Percentiles rank a stretch among this genome's conserved stretches.
These are phyloP conservation scores for Calvatia gigantea DNA, from an alignment of 768 basidiomycete species.

Conservation along the genomic window DNA sequence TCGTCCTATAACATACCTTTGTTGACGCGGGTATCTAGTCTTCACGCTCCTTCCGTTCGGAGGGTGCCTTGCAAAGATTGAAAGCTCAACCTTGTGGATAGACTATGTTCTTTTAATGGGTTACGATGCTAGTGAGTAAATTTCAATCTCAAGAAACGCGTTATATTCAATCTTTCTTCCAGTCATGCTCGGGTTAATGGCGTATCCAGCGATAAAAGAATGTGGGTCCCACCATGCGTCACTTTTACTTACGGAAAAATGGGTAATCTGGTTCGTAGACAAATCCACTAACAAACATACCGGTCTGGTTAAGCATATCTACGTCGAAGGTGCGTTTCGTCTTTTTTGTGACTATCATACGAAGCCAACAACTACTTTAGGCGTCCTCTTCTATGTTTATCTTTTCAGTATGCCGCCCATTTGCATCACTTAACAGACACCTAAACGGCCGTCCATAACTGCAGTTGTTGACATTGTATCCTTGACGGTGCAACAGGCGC, in stretches of 20 bases:
- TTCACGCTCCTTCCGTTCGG: neutral
- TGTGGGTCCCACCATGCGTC: neutral
- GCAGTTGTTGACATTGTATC: neutral
- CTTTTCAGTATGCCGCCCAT: neutral
- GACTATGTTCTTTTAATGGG: neutral
- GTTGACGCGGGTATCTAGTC: neutral
- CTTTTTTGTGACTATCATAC: too few species aligned
- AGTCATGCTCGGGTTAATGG: conserved; percentile 1
- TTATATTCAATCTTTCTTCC: neutral
- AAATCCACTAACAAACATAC: neutral
- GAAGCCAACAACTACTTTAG: neutral
- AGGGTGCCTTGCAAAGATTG: neutral
- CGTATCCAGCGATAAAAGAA: conserved; percentile 1
- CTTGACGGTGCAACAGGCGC: neutral
- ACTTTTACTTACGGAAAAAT: too few species aligned
- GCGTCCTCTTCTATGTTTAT: neutral
- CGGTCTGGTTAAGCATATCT: neutral
- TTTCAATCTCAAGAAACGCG: neutral
- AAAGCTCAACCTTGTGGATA: neutral
- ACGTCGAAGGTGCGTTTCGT: neutral
- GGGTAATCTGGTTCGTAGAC: neutral
- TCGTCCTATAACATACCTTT: neutral
- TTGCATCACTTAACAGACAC: neutral
- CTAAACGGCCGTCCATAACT: too few species aligned
- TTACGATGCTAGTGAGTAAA: neutral